Percentiles rank a stretch among this genome's conserved stretches.
Conservation (phyloP, 2,329 filamentous ascomycete genomes). For the Neoascochyta sp. region DNA sequence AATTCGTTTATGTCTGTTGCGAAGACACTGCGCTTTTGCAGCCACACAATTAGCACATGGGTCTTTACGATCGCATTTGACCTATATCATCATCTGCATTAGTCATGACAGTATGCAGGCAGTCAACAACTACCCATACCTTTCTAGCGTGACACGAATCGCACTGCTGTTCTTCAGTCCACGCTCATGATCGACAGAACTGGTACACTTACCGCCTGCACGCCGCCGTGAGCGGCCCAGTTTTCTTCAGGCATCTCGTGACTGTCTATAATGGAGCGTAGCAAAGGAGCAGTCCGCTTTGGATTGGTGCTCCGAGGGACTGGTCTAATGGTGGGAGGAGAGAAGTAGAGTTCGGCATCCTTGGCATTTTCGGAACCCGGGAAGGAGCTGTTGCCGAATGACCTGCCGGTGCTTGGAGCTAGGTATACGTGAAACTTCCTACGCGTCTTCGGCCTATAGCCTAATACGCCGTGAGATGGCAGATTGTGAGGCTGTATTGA, state of each 20-base stretch:
- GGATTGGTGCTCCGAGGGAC: too few species aligned
- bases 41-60: slow-evolving; percentile 30
- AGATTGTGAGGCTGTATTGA: too few species aligned
- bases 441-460: too few species aligned
- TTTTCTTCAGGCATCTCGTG: slow-evolving; percentile 36
- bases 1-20: slow-evolving; percentile 27
- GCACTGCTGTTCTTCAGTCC: slow-evolving; percentile 9
- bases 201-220: slow-evolving; percentile 17
- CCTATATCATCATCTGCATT: slow-evolving; percentile 18
- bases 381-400: too few species aligned
- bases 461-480: too few species aligned
- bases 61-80: slow-evolving; percentile 35
- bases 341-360: too few species aligned
- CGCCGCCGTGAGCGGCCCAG: slow-evolving; percentile 30
- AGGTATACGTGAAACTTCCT: too few species aligned
- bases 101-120: neutral
- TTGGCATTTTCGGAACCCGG: too few species aligned
- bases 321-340: too few species aligned
- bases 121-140: slow-evolving; percentile 8
- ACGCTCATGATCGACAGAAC: neutral
- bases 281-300: too few species aligned
- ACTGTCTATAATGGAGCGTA: too few species aligned
- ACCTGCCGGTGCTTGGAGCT: too few species aligned
- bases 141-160: slow-evolving; percentile 30
- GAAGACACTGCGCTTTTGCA: slow-evolving; percentile 27